Base-by-base conservation (phyloP, 768 basidiomycete species). In the Tricholoma flavovirens region DNA sequence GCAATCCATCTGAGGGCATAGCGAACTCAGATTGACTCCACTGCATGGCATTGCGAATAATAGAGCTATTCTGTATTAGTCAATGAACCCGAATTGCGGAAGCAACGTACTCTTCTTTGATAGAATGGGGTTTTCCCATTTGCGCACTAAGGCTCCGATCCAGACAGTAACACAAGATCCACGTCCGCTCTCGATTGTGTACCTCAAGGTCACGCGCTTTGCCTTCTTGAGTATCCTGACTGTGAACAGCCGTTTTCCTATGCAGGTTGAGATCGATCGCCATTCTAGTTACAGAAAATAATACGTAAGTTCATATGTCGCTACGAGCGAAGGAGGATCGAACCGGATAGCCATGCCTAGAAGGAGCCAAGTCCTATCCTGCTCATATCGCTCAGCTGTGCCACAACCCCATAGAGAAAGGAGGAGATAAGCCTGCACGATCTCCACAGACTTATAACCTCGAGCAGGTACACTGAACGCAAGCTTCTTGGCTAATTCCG, bases 211-310 rank as follows among this genome's bases (percentile, higher is more conserved):
- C 92, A 53, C 89, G 83, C 21, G 86, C 83, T 53, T 80, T 81
- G 32, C 86, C 90, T 65, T 95, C 93, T n/a, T 86, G 76, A 1
- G 87, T 85, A 58, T 92, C 87, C 21, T 78, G 76, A 60, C 77
- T 82, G 19, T 74, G 71, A 40, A 79, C 69, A 1, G 77, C 75
- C 7, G 88, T 88, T 68, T 96, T 95, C 54, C 95, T 86, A 67
- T 98, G 95, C 54, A 99, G 72, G 68, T 98, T 98, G 32, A 99
- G 75, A 71, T 99, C 97, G 12, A 90, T 96, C 9, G 88, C 97
- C 90, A 97, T 94, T 53, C 95, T 92, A 45, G 22, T 53, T 35
- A 64, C 14, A 46, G 35, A 17, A 33, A 30, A 10, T 4, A 9
- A 6, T 17, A 9, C 29, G n/a, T 57, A 24, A 36, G 32, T 22